Evolutionary conservation across 1,139 yeast species (phyloP).

Genomic region (Geotrichum histeridarum): DNA sequence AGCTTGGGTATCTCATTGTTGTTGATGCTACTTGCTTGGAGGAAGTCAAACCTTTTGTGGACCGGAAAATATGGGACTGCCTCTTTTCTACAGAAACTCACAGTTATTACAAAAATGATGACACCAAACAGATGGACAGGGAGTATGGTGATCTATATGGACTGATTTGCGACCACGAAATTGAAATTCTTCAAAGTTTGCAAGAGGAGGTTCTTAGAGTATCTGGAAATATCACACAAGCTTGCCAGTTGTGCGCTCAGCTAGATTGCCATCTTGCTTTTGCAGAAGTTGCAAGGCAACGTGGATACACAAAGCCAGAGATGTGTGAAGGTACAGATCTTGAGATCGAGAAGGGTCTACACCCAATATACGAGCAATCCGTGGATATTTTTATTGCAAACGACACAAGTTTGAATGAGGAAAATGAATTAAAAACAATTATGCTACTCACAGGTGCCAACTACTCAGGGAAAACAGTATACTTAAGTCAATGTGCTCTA

Average conservation of each 20-base stretch:
- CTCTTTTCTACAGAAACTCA: conserved; percentile 41
- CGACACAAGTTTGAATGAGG: conserved; percentile 33
- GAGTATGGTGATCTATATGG: conserved; percentile 44
- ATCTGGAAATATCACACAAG: conserved; percentile 22
- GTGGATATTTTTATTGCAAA: conserved; percentile 40
- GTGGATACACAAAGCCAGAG: conserved; percentile 39
- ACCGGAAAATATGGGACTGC: conserved; percentile 35
- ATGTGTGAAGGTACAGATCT: conserved; percentile 33
- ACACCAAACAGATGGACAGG: conserved; percentile 37
- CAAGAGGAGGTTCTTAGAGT: conserved; percentile 33
- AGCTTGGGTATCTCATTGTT: conserved; percentile 42
- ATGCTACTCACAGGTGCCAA: conserved; percentile 49
- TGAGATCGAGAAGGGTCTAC: conserved; percentile 37
- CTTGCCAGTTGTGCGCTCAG: conserved; percentile 34
- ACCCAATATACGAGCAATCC: conserved; percentile 42
- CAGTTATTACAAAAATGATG: conserved; percentile 38
- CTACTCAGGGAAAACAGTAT: conserved; percentile 50
- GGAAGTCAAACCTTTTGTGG: conserved; percentile 20
- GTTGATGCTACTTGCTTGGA: conserved; percentile 14
- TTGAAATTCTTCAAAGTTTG: conserved; percentile 40
- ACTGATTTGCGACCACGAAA: conserved; percentile 39
- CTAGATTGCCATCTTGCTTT: conserved; percentile 41
- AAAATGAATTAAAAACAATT: conserved; percentile 21
- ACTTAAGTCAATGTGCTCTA: conserved; percentile 43
- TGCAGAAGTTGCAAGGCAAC: conserved; percentile 37